Evolutionary conservation across 1,284 basidiomycete species (phyloP).

Genomic region (Puccinia triticina): DNA sequence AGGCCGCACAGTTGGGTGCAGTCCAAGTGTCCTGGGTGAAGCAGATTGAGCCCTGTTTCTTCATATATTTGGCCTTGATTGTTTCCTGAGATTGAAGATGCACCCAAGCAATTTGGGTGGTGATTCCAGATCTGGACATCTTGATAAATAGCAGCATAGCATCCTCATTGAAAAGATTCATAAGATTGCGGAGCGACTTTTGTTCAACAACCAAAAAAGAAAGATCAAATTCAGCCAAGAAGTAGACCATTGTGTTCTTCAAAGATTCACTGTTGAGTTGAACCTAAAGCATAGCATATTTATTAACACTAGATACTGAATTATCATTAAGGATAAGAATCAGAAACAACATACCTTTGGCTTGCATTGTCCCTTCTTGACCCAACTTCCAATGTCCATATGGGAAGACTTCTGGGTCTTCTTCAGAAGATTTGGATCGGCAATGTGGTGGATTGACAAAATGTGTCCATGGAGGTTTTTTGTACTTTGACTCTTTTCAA

Average conservation of each 20-base stretch:
- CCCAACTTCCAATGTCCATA: too few relatives aligned
- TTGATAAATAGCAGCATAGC: background rate
- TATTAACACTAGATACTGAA: too few relatives aligned
- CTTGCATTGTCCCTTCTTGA: too few relatives aligned
- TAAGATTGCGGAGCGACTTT: background rate
- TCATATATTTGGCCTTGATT: background rate
- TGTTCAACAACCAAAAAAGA: background rate
- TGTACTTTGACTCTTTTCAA: background rate
- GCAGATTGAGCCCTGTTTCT: too few relatives aligned
- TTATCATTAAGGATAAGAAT: too few relatives aligned
- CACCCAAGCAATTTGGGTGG: background rate
- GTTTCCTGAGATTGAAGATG: slow-evolving; percentile 12
- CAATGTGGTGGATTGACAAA: background rate
- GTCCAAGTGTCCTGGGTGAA: too few relatives aligned
- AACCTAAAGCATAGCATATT: too few relatives aligned
- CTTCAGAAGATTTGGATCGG: background rate
- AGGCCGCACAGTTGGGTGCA: too few relatives aligned
- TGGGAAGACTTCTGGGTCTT: too few relatives aligned
- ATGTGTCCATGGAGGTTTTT: slow-evolving; percentile 13
- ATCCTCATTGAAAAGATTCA: background rate
- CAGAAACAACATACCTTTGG: too few relatives aligned
- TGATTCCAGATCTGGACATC: background rate
- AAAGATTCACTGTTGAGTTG: too few relatives aligned
- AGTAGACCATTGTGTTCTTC: background rate
- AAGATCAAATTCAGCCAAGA: background rate